These are phyloP conservation scores for Thalassiosira ordinaria DNA, from an alignment of 352 stramenopile genomes.

Conservation along the genomic window DNA sequence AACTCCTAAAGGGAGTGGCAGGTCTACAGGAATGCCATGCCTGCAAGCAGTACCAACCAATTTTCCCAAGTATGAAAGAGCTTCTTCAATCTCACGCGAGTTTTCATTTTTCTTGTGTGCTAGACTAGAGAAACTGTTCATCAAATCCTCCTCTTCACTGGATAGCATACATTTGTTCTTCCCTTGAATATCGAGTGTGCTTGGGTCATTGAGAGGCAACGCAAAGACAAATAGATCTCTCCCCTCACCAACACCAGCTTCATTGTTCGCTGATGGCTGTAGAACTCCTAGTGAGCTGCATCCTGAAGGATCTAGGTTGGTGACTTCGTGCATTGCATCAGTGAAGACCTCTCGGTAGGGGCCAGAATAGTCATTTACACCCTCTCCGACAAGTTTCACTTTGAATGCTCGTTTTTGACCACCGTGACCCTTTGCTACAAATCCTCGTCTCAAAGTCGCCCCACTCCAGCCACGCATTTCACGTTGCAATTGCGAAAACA, in stretches of 20 bases:
- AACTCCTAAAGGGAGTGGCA: conserved; percentile 78
- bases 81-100: conserved; percentile 91
- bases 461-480: conserved; percentile 94
- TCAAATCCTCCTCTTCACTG: conserved; percentile 76
- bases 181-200: conserved; percentile 5
- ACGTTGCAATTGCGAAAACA: conserved; percentile 97
- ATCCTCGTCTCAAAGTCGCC: conserved; percentile 92
- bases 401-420: conserved; percentile 98
- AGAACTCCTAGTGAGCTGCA: conserved; percentile 74
- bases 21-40: conserved; percentile 90
- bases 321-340: conserved; percentile 94
- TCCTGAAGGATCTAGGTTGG: conserved; percentile 74
- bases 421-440: conserved; percentile 96
- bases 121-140: conserved; percentile 84
- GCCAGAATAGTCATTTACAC: conserved; percentile 98
- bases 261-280: conserved; percentile 79
- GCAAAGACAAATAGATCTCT: conserved; percentile 84
- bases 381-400: conserved; percentile 98
- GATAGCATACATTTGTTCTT: conserved; percentile 55
- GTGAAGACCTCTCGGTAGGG: conserved; percentile 98
- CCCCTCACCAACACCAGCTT: conserved; percentile 75
- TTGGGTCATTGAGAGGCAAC: conserved; percentile 23
- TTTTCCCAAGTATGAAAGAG: conserved; percentile 95
- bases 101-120: conserved; percentile 83
- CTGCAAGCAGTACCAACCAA: conserved; percentile 94